phyloP scores from a whole-genome alignment of 371 early-diverging fungal species.

The Apophysomyces elegans region DNA sequence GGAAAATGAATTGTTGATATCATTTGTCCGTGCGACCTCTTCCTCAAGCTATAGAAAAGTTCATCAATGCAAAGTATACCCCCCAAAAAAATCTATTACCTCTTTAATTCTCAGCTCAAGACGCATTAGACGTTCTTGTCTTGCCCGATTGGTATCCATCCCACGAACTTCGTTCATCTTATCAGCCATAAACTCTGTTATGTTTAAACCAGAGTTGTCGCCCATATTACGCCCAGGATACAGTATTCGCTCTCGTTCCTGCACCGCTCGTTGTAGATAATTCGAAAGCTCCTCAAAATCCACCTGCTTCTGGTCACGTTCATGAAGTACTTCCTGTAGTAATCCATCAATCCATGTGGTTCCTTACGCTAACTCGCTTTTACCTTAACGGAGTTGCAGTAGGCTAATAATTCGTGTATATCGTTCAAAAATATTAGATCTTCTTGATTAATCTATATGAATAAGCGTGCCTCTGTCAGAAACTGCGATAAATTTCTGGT shows the following conservation, averaged over 20 bases:
- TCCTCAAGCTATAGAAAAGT: slow-evolving; percentile 64
- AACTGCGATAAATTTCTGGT: too few relatives aligned
- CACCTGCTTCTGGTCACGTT: slow-evolving; percentile 94
- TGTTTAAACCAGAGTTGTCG: slow-evolving; percentile 59
- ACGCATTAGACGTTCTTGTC: slow-evolving; percentile 75
- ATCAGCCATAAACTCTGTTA: slow-evolving; percentile 82
- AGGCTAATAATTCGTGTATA: slow-evolving; percentile 84
- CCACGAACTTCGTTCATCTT: slow-evolving; percentile 91
- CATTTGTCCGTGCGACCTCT: slow-evolving; percentile 75
- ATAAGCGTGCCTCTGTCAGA: too few relatives aligned
- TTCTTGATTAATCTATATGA: slow-evolving; percentile 62
- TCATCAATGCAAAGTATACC: neutral
- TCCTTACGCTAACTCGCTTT: neutral
- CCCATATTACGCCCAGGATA: slow-evolving; percentile 49
- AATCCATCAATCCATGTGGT: neutral
- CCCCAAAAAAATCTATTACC: slow-evolving; percentile 40
- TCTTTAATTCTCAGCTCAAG: slow-evolving; percentile 76
- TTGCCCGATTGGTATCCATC: slow-evolving; percentile 78
- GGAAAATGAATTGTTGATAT: slow-evolving; percentile 75
- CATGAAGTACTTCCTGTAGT: slow-evolving; percentile 70
- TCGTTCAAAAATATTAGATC: slow-evolving; percentile 49
- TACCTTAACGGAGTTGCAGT: slow-evolving; percentile 90
- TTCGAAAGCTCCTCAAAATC: slow-evolving; percentile 89
- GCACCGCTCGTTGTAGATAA: slow-evolving; percentile 70
- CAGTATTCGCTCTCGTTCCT: slow-evolving; percentile 63